Evolutionary conservation across 495 filamentous ascomycete genomes (phyloP), one percentile per base, ranked within the genome.

Genomic region (Chaetomium fimeti): DNA sequence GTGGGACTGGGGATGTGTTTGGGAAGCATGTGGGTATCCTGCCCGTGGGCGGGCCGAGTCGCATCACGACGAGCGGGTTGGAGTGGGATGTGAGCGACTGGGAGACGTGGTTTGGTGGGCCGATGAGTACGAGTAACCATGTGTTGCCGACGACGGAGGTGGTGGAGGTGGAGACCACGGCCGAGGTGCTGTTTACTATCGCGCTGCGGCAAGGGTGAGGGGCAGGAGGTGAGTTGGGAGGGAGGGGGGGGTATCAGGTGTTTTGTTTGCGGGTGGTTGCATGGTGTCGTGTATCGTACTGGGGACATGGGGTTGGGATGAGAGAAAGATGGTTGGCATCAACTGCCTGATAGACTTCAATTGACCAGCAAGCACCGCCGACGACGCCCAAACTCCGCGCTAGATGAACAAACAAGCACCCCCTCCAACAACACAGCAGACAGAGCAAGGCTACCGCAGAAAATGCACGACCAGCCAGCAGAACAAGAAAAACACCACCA

Each of bases 101-200:
- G 89, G 75, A 81, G 64, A 97, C 92, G 0, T 80, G 84, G 68
- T 92, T 98, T 74, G 94, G 93, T 0, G 86, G 87, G 0, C 85
- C 89, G 69, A 76, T 98, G 65, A 97, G 92, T 70, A 98, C 94
- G 52, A 98, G 94, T 75, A 98, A 98, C 77, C 89, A 93, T 70
- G 84, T 96, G 29, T 71, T 81, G 62, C 79, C 78, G 0, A 75
- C 75, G 63, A 78, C 79, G 11, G 40, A 70, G 57, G 77, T 77
- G 61, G 82, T 95, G 2, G 79, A 81, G 58, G 74, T 91, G 4
- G 75, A 84, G 69, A 87, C 90, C 36, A 83, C 83, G 9, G 85
- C 82, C 63, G 82, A 86, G 60, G 88, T 97, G 16, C 72, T 98
- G 45, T 96, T 97, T 75, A 97, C 94, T 1, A 83, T 96, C 64